Conservation (phyloP, 208 protist species). For the Vickermania spadyakhi region DNA sequence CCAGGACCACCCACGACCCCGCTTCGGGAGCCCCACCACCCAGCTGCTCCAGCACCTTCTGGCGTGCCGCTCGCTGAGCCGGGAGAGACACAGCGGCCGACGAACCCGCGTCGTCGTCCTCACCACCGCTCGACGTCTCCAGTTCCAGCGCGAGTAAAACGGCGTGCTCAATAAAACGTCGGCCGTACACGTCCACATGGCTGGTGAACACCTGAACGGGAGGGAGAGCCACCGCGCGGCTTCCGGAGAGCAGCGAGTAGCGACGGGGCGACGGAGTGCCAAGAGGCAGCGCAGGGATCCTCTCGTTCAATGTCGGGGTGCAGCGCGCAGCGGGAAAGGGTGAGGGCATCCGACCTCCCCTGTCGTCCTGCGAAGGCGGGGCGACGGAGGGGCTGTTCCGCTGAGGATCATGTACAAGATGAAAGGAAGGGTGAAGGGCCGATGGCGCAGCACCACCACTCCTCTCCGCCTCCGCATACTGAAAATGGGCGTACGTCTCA, state of each 20-base stretch:
- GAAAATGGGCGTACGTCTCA: constrained; percentile 23
- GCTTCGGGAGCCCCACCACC: no score
- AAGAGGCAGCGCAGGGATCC: no score
- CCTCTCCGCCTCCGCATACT: constrained; percentile 47
- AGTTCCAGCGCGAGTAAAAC: constrained; percentile 36
- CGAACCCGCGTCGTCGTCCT: no score
- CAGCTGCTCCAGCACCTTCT: no score
- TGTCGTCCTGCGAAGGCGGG: background rate
- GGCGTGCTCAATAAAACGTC: background rate
- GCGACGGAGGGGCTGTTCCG: background rate
- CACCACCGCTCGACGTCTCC: no score
- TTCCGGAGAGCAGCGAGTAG: background rate
- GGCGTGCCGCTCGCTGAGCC: no score
- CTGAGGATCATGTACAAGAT: background rate
- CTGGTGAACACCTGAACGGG: background rate
- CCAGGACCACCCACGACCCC: constrained; percentile 76
- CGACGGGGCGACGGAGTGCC: background rate
- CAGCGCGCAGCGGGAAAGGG: background rate
- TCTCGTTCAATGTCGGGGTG: no score
- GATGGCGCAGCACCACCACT: no score
- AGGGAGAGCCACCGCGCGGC: background rate
- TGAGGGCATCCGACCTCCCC: background rate
- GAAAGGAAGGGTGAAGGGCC: no score
- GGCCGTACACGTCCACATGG: background rate
- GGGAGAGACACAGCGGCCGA: no score